These are phyloP conservation scores for Westerdykella aurantiaca DNA, from an alignment of 2,329 filamentous ascomycete genomes.

Conservation along the genomic window DNA sequence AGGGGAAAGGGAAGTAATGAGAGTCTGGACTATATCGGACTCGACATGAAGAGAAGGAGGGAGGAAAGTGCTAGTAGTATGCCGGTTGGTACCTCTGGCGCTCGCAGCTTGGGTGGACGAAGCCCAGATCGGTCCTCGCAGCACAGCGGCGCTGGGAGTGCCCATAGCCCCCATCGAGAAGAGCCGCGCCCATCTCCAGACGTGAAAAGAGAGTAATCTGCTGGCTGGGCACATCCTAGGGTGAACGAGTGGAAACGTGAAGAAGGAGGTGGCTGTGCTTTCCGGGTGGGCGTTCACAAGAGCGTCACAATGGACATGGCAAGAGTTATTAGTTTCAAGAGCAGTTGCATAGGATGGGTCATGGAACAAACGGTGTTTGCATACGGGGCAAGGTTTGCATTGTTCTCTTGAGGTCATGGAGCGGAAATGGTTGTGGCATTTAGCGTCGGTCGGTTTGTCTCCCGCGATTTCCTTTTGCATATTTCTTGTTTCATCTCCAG, in stretches of 20 bases:
- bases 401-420: slow-evolving; percentile 17
- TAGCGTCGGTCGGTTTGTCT: slow-evolving; percentile 28
- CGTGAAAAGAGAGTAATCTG: slow-evolving; percentile 23
- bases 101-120: slow-evolving; percentile 8
- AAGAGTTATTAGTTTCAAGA: slow-evolving; percentile 8
- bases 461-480: slow-evolving; percentile 12
- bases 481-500: slow-evolving; percentile 14
- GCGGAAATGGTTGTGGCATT: slow-evolving; percentile 36
- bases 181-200: no score
- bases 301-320: slow-evolving; percentile 8
- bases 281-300: slow-evolving; percentile 12
- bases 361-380: background rate
- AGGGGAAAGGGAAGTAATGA: slow-evolving; percentile 18
- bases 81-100: background rate
- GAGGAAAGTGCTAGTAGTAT: slow-evolving; percentile 17
- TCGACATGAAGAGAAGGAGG: slow-evolving; percentile 28
- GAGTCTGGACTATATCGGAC: slow-evolving; percentile 22
- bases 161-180: slow-evolving; percentile 15
- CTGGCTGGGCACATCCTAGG: no score
- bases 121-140: slow-evolving; percentile 33
- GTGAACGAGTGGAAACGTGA: no score
- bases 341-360: no score
- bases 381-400: slow-evolving; percentile 13
- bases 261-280: slow-evolving; percentile 2
- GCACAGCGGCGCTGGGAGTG: slow-evolving; percentile 29